phyloP scores from a whole-genome alignment of 345 rosid genomes.

The Citrus medica region DNA sequence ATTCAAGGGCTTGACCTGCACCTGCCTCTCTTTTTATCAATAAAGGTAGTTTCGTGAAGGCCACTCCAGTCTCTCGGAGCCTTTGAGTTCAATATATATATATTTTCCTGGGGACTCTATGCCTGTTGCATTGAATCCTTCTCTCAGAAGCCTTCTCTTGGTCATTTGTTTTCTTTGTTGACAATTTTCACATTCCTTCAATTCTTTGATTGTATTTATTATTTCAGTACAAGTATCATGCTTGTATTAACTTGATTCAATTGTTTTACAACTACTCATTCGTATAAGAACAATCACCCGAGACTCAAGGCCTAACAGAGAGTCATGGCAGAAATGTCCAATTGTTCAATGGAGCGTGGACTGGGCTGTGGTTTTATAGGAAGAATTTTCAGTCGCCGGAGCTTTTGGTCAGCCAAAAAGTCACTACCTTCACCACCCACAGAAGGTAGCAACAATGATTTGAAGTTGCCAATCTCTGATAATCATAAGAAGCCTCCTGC shows the following conservation, averaged over 20 bases:
- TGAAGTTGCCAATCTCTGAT: slow-evolving; percentile 1
- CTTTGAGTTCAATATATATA: slow-evolving; percentile 27
- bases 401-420: slow-evolving; percentile 34
- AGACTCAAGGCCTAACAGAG: not conserved
- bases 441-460: slow-evolving; percentile 13
- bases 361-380: slow-evolving; percentile 57
- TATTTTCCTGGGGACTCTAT: slow-evolving; percentile 7
- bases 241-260: not conserved
- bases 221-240: too few relatives aligned
- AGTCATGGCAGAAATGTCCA: slow-evolving; percentile 24
- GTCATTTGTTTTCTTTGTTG: slow-evolving; percentile 1
- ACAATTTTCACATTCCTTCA: slow-evolving; percentile 7
- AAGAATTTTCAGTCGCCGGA: slow-evolving; percentile 47
- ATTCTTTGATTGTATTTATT: not conserved
- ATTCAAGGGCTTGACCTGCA: not conserved
- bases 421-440: slow-evolving; percentile 34
- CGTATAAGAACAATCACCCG: too few relatives aligned
- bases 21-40: not conserved
- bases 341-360: slow-evolving; percentile 24
- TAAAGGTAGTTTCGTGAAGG: slow-evolving; percentile 63
- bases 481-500: slow-evolving; percentile 18
- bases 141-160: slow-evolving; percentile 28
- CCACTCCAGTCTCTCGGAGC: slow-evolving; percentile 39
- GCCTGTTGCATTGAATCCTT: slow-evolving; percentile 39
- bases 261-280: not conserved